Evolutionary conservation across 2,329 filamentous ascomycete genomes (phyloP).

Genomic region (Trichoderma sp.): DNA sequence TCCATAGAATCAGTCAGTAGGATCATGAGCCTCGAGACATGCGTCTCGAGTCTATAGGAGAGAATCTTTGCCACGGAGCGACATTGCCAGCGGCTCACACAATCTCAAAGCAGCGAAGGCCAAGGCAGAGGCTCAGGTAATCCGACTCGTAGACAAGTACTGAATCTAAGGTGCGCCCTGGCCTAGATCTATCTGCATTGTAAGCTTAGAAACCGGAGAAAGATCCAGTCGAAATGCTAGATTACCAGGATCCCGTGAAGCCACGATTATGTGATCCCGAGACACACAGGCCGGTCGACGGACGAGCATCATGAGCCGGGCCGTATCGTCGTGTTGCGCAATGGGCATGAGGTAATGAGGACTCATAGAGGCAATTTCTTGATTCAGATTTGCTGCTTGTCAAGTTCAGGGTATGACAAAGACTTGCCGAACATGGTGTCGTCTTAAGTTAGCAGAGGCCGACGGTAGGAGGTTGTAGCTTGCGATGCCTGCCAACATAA

Average conservation of each 20-base stretch:
- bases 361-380: not conserved
- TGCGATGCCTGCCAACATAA: too few relatives aligned
- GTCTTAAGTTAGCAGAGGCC: too few relatives aligned
- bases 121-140: too few relatives aligned
- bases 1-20: too few relatives aligned
- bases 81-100: too few relatives aligned
- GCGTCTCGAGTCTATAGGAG: too few relatives aligned
- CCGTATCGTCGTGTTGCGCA: slow-evolving; percentile 4
- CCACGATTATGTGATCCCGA: slow-evolving; percentile 16
- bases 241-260: not conserved
- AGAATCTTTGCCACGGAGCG: too few relatives aligned
- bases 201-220: not conserved
- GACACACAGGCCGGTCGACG: slow-evolving; percentile 6
- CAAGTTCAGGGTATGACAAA: not conserved
- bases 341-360: not conserved
- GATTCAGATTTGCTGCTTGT: not conserved
- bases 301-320: slow-evolving; percentile 1
- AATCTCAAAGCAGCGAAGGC: too few relatives aligned
- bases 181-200: not conserved
- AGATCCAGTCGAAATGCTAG: not conserved
- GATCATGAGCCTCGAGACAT: too few relatives aligned
- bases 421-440: not conserved
- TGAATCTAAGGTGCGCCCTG: too few relatives aligned
- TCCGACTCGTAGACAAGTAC: too few relatives aligned
- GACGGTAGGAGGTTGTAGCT: too few relatives aligned